Percentiles rank a stretch among this genome's conserved stretches.
phyloP scores from a whole-genome alignment of 306 rosid species.

The Trifolium fragiferum region DNA sequence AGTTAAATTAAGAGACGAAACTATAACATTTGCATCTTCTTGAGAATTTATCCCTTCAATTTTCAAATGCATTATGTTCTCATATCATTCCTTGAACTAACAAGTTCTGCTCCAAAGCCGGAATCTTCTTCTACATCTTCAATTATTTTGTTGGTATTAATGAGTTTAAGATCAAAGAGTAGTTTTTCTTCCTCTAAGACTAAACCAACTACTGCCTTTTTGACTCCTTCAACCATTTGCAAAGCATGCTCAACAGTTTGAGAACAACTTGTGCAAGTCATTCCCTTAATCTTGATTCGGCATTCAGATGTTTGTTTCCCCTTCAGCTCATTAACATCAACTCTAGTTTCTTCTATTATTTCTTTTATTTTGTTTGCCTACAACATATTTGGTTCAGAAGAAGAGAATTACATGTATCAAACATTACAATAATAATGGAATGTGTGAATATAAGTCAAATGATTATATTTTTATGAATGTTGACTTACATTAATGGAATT shows the following conservation, averaged over 20 bases:
- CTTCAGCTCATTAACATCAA: constrained; percentile 54
- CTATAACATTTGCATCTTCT: too few species aligned
- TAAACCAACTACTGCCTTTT: constrained; percentile 71
- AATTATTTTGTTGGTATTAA: constrained; percentile 50
- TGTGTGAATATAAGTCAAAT: too few species aligned
- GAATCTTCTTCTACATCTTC: constrained; percentile 68
- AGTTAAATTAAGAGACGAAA: too few species aligned
- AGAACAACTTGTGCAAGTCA: constrained; percentile 81
- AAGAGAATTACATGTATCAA: too few species aligned
- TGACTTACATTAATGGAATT: too few species aligned
- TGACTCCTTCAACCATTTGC: constrained; percentile 78
- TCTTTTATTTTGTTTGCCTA: constrained; percentile 65
- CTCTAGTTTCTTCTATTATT: constrained; percentile 66
- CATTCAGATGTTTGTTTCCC: constrained; percentile 58
- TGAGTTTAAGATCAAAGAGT: constrained; percentile 69
- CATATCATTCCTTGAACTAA: constrained; percentile 65
- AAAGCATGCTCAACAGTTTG: constrained; percentile 82
- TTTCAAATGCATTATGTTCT: constrained; percentile 69
- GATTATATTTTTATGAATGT: too few species aligned
- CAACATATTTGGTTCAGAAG: not conserved
- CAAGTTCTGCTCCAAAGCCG: constrained; percentile 75
- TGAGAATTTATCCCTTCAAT: too few species aligned
- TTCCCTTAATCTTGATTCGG: constrained; percentile 72
- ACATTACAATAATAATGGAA: too few species aligned
- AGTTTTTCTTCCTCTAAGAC: constrained; percentile 89